Conservation (phyloP, 257 asterid species). For the Jacaranda copaia region DNA sequence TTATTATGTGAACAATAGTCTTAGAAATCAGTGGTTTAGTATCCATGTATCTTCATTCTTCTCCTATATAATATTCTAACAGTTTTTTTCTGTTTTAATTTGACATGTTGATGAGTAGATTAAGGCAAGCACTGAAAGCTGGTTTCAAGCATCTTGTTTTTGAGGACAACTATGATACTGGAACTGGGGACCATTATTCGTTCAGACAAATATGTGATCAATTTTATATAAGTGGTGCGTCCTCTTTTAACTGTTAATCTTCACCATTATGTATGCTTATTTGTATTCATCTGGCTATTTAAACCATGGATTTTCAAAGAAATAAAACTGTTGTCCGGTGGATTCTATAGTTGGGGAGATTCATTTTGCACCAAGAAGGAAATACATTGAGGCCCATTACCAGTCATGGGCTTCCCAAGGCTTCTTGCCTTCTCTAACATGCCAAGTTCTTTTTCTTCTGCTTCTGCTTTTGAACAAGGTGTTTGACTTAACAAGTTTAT, state of each 20-base stretch:
- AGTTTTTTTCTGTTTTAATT: slow-evolving; percentile 19
- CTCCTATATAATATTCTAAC: slow-evolving; percentile 7
- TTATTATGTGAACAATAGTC: slow-evolving; percentile 1
- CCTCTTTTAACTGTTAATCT: slow-evolving; percentile 26
- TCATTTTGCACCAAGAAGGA: slow-evolving; percentile 11
- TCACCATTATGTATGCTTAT: slow-evolving; percentile 8
- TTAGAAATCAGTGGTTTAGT: neutral
- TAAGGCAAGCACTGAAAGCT: slow-evolving; percentile 98
- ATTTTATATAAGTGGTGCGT: slow-evolving; percentile 77
- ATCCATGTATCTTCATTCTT: slow-evolving; percentile 10
- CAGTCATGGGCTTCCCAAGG: neutral
- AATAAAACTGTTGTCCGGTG: neutral
- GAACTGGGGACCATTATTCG: slow-evolving; percentile 98
- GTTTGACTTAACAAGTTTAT: slow-evolving; percentile 12
- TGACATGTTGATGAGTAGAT: slow-evolving; percentile 51
- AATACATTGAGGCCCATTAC: neutral
- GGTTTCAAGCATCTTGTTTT: slow-evolving; percentile 95
- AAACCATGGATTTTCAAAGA: slow-evolving; percentile 16
- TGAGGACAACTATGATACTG: slow-evolving; percentile 99
- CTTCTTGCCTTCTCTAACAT: slow-evolving; percentile 2
- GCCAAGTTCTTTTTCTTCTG: neutral
- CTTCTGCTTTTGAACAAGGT: neutral
- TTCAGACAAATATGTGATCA: slow-evolving; percentile 98
- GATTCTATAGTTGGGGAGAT: slow-evolving; percentile 6
- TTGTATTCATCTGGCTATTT: slow-evolving; percentile 3